phyloP scores from a whole-genome alignment of 2,329 filamentous ascomycete species.

The Colletotrichum magnum region DNA sequence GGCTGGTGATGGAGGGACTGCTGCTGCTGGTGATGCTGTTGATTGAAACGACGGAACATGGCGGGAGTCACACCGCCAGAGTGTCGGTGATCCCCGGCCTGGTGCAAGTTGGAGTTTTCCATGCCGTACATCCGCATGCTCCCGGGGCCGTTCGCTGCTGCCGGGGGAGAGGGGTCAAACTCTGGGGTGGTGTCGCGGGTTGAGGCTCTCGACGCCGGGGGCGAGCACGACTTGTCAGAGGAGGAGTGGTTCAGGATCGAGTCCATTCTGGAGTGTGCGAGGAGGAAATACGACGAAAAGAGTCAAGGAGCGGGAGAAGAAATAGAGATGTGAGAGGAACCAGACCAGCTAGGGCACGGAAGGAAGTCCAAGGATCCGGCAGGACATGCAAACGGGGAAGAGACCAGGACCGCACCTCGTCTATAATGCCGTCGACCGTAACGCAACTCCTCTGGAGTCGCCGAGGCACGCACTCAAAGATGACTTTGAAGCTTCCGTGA shows the following conservation, averaged over 20 bases:
- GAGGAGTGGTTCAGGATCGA: conserved; percentile 21
- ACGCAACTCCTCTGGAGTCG: conserved; percentile 18
- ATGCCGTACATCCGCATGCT: conserved; percentile 14
- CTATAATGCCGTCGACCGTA: conserved; percentile 35
- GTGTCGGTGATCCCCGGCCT: conserved; percentile 9
- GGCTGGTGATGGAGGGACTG: conserved; percentile 11
- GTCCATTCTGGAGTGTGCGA: conserved; percentile 28
- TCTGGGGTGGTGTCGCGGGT: conserved; percentile 39
- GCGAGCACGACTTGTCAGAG: conserved; percentile 38
- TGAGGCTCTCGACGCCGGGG: conserved; percentile 20
- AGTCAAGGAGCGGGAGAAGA: background rate
- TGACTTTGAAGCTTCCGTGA: conserved; percentile 24
- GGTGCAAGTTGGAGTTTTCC: conserved; percentile 11
- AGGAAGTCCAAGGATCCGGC: conserved; percentile 13
- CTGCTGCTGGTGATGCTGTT: conserved; percentile 7
- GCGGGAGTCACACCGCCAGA: conserved; percentile 14
- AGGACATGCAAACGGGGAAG: conserved; percentile 35
- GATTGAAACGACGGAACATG: conserved; percentile 17
- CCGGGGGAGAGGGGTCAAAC: conserved; percentile 6
- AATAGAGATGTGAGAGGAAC: background rate
- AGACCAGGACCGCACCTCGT: conserved; percentile 19
- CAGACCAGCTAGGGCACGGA: conserved; percentile 19
- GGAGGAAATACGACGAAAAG: conserved; percentile 4
- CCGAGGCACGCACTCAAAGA: conserved; percentile 23
- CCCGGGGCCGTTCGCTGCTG: background rate